Base-by-base conservation (phyloP, 2,329 filamentous ascomycete species). In the Monilinia laxa region DNA sequence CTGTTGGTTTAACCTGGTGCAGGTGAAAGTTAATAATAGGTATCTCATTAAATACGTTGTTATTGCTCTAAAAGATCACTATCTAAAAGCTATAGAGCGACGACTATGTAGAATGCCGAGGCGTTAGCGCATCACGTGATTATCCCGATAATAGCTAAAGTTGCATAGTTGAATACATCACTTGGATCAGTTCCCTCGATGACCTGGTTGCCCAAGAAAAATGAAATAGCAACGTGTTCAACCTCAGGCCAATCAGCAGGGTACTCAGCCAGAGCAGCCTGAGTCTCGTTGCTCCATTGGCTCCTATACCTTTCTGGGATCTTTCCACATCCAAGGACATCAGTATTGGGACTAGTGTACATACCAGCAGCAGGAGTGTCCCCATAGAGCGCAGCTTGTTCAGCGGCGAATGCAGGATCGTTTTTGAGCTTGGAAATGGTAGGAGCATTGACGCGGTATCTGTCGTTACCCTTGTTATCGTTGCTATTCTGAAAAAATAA, bases 241-340 rank as follows among this genome's bases (percentile, higher is more conserved):
- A 70, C 53, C 38, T 72, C 71, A 16, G 71, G 71, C 71, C 71
- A 72, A 56, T 72, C 71, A 25, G 62, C 60, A 12, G 70, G 68
- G 49, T 67, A 70, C 3, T 47, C 51, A 42, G 53, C 53, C 18
- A 64, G 38, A 38, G 60, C 60, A 18, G 40, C 6, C 7, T 47
- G 47, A 9, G 60, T 53, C 45, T 58, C 60, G 7, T 58, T 59
- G 53, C 60, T 64, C 60, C 60, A 67, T 11, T 28, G 0, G 53
- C 23, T 53, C 53, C 60, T 55, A 49, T 54, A 51, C 25, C 58
- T 23, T 1, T 56, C 38, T 4, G 70, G 70, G 11, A 71, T 54
- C 62, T 71, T 71, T 40, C 71, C 70, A 56, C 64, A 71, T 53
- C 64, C 69, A 20, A 71, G 42, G 16, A 70, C 62, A 31, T 70